Conservation (phyloP, 2,329 filamentous ascomycete genomes). For the Cladosporium oxysporum region DNA sequence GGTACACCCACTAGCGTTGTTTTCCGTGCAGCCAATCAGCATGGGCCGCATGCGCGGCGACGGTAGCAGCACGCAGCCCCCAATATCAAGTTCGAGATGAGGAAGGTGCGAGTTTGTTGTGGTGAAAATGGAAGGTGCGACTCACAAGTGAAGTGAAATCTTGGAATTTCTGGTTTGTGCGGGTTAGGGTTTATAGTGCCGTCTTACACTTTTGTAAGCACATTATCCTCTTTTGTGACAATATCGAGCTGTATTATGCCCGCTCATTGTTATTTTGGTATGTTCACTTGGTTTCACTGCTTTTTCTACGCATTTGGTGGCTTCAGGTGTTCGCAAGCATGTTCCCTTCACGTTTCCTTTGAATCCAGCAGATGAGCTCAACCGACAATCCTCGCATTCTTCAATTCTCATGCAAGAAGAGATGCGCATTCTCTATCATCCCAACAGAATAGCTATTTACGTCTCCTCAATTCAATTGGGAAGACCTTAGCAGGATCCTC, state of each 20-base stretch:
- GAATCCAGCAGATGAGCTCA: background rate
- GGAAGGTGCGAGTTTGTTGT: background rate
- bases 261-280: too few species aligned
- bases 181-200: background rate
- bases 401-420: background rate
- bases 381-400: background rate
- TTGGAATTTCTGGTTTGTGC: background rate
- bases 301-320: background rate
- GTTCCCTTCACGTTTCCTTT: too few species aligned
- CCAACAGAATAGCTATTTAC: too few species aligned
- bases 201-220: background rate
- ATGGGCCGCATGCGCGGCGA: background rate
- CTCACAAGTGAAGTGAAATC: background rate
- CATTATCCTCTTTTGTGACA: background rate
- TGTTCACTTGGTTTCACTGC: too few species aligned
- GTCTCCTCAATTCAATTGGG: background rate
- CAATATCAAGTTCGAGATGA: background rate
- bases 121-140: background rate
- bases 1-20: background rate
- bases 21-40: background rate
- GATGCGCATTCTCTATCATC: background rate
- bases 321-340: background rate
- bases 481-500: background rate
- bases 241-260: background rate
- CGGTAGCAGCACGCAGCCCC: background rate